Percentiles rank a stretch among this genome's conserved stretches.
Conservation (phyloP, 1,284 basidiomycete species). For the Ganoderma lucidum region DNA sequence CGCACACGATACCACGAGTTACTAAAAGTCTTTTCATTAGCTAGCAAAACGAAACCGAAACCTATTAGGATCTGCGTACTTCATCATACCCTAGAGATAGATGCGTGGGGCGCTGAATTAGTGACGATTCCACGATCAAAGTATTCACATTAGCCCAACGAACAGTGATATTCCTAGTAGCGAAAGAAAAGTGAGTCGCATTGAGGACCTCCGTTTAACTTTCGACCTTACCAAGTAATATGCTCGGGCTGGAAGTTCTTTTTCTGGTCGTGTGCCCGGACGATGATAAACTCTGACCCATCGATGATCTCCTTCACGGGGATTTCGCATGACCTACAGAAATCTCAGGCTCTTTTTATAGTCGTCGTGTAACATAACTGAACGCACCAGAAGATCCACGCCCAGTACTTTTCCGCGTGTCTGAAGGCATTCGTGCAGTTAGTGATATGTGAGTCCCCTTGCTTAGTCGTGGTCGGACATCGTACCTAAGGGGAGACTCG, state of each 20-base stretch:
- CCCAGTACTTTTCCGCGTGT: slow-evolving; percentile 38
- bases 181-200: not conserved
- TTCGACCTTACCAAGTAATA: slow-evolving; percentile 29
- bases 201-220: not conserved
- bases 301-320: slow-evolving; percentile 28
- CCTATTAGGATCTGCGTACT: slow-evolving; percentile 31
- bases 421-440: slow-evolving; percentile 13
- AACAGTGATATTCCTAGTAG: slow-evolving; percentile 27
- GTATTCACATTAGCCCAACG: not conserved
- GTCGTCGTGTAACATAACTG: not conserved
- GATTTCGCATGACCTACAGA: slow-evolving; percentile 35
- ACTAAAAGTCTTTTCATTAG: slow-evolving; percentile 14
- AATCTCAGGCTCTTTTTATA: not conserved
- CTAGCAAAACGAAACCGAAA: not conserved
- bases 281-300: slow-evolving; percentile 29
- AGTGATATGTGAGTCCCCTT: not conserved
- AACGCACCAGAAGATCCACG: slow-evolving; percentile 38
- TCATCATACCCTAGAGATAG: slow-evolving; percentile 35
- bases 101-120: not conserved
- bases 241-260: slow-evolving; percentile 37
- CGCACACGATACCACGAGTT: slow-evolving; percentile 38
- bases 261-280: slow-evolving; percentile 33
- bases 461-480: not conserved
- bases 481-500: slow-evolving; percentile 27
- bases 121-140: not conserved